Evolutionary conservation across 2,329 filamentous ascomycete genomes (phyloP).

Genomic region (Fusarium zealandicum): DNA sequence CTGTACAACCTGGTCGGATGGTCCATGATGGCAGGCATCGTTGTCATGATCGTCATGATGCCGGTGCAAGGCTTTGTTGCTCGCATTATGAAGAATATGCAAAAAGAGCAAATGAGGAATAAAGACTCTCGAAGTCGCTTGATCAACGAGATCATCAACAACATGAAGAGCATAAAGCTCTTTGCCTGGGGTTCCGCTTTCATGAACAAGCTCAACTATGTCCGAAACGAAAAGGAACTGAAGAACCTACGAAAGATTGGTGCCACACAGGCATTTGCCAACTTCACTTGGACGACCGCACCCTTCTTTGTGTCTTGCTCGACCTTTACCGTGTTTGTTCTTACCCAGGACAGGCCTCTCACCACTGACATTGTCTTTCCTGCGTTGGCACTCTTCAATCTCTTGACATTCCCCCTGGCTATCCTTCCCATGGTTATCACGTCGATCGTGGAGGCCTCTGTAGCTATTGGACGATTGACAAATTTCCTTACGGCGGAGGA

Average conservation of each 20-base stretch:
- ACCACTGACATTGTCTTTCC: conserved; percentile 97
- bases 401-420: conserved; percentile 92
- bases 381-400: conserved; percentile 88
- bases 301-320: conserved; percentile 97
- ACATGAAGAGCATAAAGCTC: conserved; percentile 99
- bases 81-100: conserved; percentile 89
- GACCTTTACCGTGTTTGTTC: conserved; percentile 92
- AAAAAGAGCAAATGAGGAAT: conserved; percentile 98
- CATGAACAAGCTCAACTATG: conserved; percentile 95
- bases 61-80: conserved; percentile 94
- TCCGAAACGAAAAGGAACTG: conserved; percentile 93
- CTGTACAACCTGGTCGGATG: conserved; percentile 93
- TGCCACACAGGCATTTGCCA: conserved; percentile 90
- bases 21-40: conserved; percentile 95
- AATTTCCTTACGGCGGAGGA: conserved; percentile 88
- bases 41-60: conserved; percentile 96
- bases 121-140: conserved; percentile 92
- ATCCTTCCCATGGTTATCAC: conserved; percentile 98
- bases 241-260: conserved; percentile 97
- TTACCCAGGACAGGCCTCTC: conserved; percentile 80
- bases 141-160: conserved; percentile 97
- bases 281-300: conserved; percentile 97
- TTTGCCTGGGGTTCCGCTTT: conserved; percentile 98
- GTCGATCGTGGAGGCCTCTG: conserved; percentile 92
- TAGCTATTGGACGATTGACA: conserved; percentile 86